Base-by-base conservation (phyloP, 495 filamentous ascomycete species). In the Staphylotrichum longicolle region DNA sequence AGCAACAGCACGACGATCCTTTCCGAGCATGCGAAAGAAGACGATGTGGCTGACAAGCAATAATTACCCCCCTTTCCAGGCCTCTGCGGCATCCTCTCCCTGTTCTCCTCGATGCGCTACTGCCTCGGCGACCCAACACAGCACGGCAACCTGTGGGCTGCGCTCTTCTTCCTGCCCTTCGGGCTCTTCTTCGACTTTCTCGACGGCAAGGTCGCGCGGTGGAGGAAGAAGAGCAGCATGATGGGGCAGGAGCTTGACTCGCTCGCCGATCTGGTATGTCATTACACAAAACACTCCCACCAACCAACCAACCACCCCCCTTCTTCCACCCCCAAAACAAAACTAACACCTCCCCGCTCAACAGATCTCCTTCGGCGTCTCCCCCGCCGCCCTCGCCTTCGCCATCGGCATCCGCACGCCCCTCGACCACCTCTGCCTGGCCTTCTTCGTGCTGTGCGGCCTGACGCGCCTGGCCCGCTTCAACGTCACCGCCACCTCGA, bases 171-270 rank as follows among this genome's bases (percentile, higher is more conserved):
- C 73, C 89, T 97, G 79, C 93, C 93, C 3, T 88, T 97, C 37
- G 94, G 93, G 3, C 82, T 98, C 4, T 97, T 97, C 79, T 98
- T 98, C 74, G 94, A 98, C 72, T 96, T 96, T 70, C 91, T 98
- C 86, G 94, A 98, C 74, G 94, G 94, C 64, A 94, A 90, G 68
- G 92, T 98, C 45, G 94, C 94, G 61, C 79, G 94, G 56, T 98
- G 94, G 95, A 83, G 95, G 68, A 87, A 90, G 74, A 98, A 97
- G 84, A 91, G 90, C 62, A 93, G 88, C 58, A 78, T 98, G 69
- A 98, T 98, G 94, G 94, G 94, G 4, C 94, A 98, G 74, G 94
- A 98, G 76, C 80, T 98, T 45, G 94, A 98, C 75, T 97, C 93
- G n/a, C 80, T 98, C 45, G 94, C 94, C 45, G 94, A 98, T 74